Evolutionary conservation across 78 protist genomes (phyloP).

Genomic region (Creolimax fragrantissima): DNA sequence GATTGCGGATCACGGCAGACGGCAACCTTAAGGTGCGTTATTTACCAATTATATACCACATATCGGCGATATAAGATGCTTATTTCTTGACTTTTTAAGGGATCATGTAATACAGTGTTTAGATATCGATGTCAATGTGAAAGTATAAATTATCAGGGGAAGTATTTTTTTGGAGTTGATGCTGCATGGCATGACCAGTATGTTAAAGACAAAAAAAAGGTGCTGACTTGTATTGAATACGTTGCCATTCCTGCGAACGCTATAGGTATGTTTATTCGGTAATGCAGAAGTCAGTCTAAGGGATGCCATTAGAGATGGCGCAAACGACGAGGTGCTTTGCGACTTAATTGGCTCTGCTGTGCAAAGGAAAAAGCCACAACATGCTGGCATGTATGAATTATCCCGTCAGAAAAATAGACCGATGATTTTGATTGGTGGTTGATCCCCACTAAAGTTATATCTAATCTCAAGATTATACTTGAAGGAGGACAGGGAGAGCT

Average conservation of each 20-base stretch:
- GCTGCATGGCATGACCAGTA: too few species aligned
- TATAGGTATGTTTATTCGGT: slow-evolving; percentile 76
- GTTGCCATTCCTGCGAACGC: too few species aligned
- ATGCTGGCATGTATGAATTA: slow-evolving; percentile 70
- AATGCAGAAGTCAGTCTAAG: slow-evolving; percentile 51
- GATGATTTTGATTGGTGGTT: slow-evolving; percentile 80
- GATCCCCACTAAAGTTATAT: neutral
- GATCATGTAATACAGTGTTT: too few species aligned
- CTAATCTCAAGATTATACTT: neutral
- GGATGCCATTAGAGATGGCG: slow-evolving; percentile 59
- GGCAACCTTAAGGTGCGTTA: slow-evolving; percentile 74
- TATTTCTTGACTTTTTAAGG: too few species aligned
- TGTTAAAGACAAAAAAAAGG: too few species aligned
- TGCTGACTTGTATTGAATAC: too few species aligned
- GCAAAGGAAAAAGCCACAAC: slow-evolving; percentile 41
- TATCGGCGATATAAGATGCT: neutral
- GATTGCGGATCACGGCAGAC: slow-evolving; percentile 78
- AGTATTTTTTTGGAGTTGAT: too few species aligned
- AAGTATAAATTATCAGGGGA: too few species aligned
- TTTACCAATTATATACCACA: too few species aligned
- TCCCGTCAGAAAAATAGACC: slow-evolving; percentile 59
- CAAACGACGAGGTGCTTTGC: slow-evolving; percentile 37
- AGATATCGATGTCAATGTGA: too few species aligned
- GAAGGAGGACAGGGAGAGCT: too few species aligned
- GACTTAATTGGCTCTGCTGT: slow-evolving; percentile 40